phyloP scores from a whole-genome alignment of 352 stramenopile genomes.

The Globisporangium solare region DNA sequence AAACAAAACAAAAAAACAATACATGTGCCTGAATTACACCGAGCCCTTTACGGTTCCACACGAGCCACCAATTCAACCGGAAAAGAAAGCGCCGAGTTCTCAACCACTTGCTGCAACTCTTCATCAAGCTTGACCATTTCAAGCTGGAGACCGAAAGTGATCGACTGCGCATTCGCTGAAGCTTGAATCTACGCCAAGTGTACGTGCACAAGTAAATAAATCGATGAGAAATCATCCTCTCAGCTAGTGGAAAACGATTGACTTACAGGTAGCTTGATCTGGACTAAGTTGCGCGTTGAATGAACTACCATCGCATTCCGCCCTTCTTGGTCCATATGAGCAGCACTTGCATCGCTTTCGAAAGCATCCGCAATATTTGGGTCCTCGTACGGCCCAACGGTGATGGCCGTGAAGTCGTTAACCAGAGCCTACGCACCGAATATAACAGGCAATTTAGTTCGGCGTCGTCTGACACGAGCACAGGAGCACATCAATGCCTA shows the following conservation, averaged over 20 bases:
- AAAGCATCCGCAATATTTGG: constrained; percentile 75
- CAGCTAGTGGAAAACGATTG: not conserved
- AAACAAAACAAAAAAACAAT: too few relatives aligned
- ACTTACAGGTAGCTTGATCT: constrained; percentile 46
- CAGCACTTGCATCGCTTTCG: constrained; percentile 23
- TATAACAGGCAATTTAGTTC: not conserved
- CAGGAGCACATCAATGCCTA: constrained; percentile 3
- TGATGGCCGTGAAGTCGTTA: constrained; percentile 54
- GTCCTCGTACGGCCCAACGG: constrained; percentile 78
- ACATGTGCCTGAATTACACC: not conserved
- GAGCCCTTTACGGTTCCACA: constrained; percentile 6
- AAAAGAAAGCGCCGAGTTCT: constrained; percentile 47
- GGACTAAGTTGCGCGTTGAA: constrained; percentile 42
- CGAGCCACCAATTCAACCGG: constrained; percentile 44
- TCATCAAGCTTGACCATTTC: constrained; percentile 69
- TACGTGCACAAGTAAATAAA: not conserved
- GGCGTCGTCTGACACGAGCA: not conserved
- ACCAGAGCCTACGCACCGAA: constrained; percentile 26
- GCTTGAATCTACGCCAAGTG: constrained; percentile 16
- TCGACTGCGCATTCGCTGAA: not conserved
- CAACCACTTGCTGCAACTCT: constrained; percentile 45
- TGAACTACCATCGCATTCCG: constrained; percentile 56
- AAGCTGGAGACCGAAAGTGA: constrained; percentile 46
- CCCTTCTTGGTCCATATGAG: constrained; percentile 12
- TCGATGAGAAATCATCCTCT: not conserved